Base-by-base conservation (phyloP, 805 yeast genomes). In the Cyberlindnera subsufficiens region DNA sequence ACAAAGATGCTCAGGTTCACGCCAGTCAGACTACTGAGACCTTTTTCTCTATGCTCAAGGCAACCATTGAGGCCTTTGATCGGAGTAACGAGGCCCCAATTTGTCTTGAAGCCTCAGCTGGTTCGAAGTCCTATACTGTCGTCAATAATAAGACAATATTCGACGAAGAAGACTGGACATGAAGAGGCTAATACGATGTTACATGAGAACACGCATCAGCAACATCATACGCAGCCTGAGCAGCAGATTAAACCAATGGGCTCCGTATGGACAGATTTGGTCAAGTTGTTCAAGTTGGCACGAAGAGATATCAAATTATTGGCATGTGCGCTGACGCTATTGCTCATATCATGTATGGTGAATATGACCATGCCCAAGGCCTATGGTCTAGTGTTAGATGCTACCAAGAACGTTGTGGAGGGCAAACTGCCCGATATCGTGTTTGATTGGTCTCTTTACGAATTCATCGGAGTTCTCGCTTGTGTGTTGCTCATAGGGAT, bases 391-490 rank as follows among this genome's bases (percentile, higher is more conserved):
- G 72, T 77, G 3, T 54, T 77, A 17, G 82, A 77, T 55, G 71
- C 77, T 5, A 64, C 77, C 1, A 68, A 67, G 46, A 60, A 65
- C 33, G 56, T 59, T 2, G 35, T 53, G 29, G 55, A 54, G 13
- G 64, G 61, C 1, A 52, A 64, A 30, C 44, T 63, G 31, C 66
- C 66, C 14, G 56, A 60, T 17, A 60, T 64, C n/a, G 55, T 52
- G 4, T 69, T 71, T 38, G 88, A 88, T 0, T 59, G 84, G 8
- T 69, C 83, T 0, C 68, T 77, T n/a, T 55, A 66, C 32, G 72
- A 76, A 39, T 90, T 91, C 58, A 77, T 85, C 50, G 59, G 69
- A 0, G 75, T 75, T 0, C 61, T 86, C 25, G 78, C 77, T 6
- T 46, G 40, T 2, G 33, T 56, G 17, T 25, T 59, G 5, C 58